Evolutionary conservation across 176 grass and related monocot genomes (phyloP), one percentile per base, ranked within the genome.

Genomic region (Zizania latifolia): DNA sequence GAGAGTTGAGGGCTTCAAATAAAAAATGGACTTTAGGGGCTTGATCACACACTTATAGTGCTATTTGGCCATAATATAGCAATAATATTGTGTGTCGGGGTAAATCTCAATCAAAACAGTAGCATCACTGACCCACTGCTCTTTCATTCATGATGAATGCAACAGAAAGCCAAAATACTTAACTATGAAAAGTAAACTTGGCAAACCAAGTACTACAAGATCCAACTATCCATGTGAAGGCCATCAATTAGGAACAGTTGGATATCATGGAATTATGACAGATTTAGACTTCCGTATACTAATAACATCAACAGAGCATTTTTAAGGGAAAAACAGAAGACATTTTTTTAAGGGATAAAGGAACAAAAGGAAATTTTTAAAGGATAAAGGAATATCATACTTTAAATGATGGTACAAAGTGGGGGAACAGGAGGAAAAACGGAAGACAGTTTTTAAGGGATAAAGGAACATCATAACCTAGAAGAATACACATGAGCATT

Each of bases 401-500:
- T 70, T 62, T 29, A 8, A 43, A 68, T 27, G 33, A 40, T 27
- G 68, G 40, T 61, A 51, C 13, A 53, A 81, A 61, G 33, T 19
- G n/a, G 0, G 10, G 3, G 4, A 50, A 32, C 23, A 67, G 46
- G 32, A 69, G 3, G 62, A n/a, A 51, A 27, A 36, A 19, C 3
- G 19, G 32, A 51, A 61, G 33, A 55, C 43, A 40, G 41, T 24
- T 24, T 65, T 68, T 50, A 34, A 59, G n/a, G 6, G 30, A 65
- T 80, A 35, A 36, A 65, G 40, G 40, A 75, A 46, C 51, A 60
- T 10, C 27, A 63, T 40, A 50, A 26, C 31, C 14, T 67, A 65
- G 41, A 65, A 61, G 62, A 55, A 64, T 72, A 27, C 74, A 74
- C 15, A 79, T 58, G 28, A 79, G 66, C 28, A 86, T 54, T 76